Evolutionary conservation across 495 filamentous ascomycete species (phyloP), one percentile per base, ranked within the genome.

Genomic region (Aspergillus bridgeri): DNA sequence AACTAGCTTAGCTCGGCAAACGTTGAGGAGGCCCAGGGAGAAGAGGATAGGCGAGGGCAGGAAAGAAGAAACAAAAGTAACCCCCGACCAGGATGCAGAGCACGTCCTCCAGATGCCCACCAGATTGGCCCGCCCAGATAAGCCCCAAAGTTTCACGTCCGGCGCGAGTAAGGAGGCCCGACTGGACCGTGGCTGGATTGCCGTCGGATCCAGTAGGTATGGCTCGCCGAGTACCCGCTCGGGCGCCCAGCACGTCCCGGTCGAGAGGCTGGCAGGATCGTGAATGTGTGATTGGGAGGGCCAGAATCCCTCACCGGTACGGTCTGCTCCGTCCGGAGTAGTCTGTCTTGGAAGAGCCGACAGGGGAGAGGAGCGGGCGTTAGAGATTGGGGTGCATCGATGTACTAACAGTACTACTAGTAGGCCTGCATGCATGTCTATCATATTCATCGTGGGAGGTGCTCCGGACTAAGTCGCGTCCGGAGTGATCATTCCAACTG

Each of bases 201-300:
- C 33, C 33, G 6, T 9, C 17, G 11, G 33, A 38, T 38, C 7
- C 33, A 13, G n/a, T n/a, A 29, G 27, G 47, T 49, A 23, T 49
- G 24, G 22, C 43, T 29, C 38, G 51, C 51, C 51, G 33, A 42
- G 23, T 53, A 45, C 51, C 52, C 52, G 52, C 52, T 54, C 52
- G 52, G 52, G 52, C 52, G 33, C 52, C 52, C 38, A 46, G 33
- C 33, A 38, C 33, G 49, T 19, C 18, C 42, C 27, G 27, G 49
- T 52, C n/a, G 49, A 52, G 49, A 33, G n/a, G 15, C 23, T n/a
- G 22, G 27, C 8, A 17, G 18, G 13, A 27, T 33, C 42, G 21
- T 38, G 33, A 38, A 15, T 38, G 33, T 52, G 21, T 38, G 33
- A 38, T 38, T 38, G 33, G 33, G 33, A 38, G 33, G 13, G 33